Evolutionary conservation across 2,329 filamentous ascomycete genomes (phyloP).

Genomic region (Botryotinia globosa): DNA sequence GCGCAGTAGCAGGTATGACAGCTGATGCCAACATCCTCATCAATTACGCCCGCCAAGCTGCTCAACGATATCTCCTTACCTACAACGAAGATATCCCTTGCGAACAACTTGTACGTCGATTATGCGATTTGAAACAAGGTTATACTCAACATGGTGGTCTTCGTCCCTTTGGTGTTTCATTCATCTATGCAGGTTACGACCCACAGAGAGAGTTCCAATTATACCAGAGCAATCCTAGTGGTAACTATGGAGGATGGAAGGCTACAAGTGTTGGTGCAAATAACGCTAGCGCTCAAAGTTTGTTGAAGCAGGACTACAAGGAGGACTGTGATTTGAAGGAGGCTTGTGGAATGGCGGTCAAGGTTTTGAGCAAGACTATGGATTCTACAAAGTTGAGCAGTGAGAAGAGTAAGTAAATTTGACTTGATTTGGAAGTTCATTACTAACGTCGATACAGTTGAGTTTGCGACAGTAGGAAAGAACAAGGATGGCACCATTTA

Average conservation of each 20-base stretch:
- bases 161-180: constrained; percentile 95
- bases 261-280: constrained; percentile 97
- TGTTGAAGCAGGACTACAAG: constrained; percentile 99
- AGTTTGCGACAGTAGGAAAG: constrained; percentile 96
- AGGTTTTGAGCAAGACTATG: constrained; percentile 99
- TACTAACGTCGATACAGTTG: constrained; percentile 57
- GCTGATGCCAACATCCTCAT: constrained; percentile 99
- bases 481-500: constrained; percentile 96
- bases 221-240: constrained; percentile 97
- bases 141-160: constrained; percentile 99
- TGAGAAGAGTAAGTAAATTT: constrained; percentile 80
- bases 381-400: constrained; percentile 98
- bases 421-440: neutral
- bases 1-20: constrained; percentile 97
- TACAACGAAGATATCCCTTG: constrained; percentile 99
- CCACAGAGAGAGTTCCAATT: constrained; percentile 95
- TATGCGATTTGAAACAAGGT: constrained; percentile 98
- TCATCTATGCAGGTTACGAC: constrained; percentile 99
- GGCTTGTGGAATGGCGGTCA: constrained; percentile 94
- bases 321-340: constrained; percentile 96
- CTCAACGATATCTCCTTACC: constrained; percentile 94
- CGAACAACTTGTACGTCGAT: constrained; percentile 92
- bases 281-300: constrained; percentile 93
- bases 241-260: constrained; percentile 99
- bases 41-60: constrained; percentile 97